phyloP scores from a whole-genome alignment of 371 early-diverging fungal species.

The Rhizopus stolonifer region DNA sequence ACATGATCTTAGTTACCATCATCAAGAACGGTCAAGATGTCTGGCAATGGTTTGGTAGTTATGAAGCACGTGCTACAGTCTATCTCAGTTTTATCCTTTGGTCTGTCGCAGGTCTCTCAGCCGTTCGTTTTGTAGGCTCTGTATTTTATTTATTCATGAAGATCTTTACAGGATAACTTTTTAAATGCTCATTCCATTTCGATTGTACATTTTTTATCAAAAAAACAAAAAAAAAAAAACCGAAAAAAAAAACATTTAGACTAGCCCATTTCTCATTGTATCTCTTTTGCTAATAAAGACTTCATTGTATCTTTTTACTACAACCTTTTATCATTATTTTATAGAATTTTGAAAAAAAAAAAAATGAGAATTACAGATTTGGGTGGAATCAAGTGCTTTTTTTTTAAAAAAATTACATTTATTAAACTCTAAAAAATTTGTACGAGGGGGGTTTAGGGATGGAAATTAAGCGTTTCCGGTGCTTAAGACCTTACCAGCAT shows the following conservation, averaged over 20 bases:
- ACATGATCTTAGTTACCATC: slow-evolving; percentile 69
- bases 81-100: slow-evolving; percentile 88
- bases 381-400: too few species aligned
- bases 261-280: too few species aligned
- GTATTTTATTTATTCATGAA: slow-evolving; percentile 69
- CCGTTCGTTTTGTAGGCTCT: slow-evolving; percentile 81
- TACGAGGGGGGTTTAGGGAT: too few species aligned
- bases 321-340: too few species aligned
- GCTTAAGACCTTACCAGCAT: neutral
- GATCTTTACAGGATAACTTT: slow-evolving; percentile 41
- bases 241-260: too few species aligned
- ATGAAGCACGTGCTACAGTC: slow-evolving; percentile 49
- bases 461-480: neutral
- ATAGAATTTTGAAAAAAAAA: too few species aligned
- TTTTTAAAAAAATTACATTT: neutral
- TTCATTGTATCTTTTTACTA: too few species aligned
- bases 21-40: slow-evolving; percentile 42
- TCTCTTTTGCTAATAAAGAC: too few species aligned
- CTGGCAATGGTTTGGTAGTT: slow-evolving; percentile 33
- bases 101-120: slow-evolving; percentile 81
- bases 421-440: neutral
- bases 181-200: neutral
- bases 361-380: too few species aligned
- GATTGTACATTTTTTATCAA: neutral
- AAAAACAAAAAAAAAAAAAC: too few species aligned